Base-by-base conservation (phyloP, 2,329 filamentous ascomycete species). In the Bisporella sp. region DNA sequence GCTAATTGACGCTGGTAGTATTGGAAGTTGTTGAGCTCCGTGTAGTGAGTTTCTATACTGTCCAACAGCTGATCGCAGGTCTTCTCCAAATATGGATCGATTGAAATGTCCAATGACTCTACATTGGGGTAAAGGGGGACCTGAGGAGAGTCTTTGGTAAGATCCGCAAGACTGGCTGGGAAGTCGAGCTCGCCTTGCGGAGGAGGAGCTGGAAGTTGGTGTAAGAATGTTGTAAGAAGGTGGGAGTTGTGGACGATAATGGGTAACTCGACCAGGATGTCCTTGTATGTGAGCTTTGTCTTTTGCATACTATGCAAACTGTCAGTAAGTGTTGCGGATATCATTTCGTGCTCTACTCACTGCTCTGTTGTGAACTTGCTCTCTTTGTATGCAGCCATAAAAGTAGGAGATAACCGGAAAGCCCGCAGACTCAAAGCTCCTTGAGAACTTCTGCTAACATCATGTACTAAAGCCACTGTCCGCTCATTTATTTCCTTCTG, bases 1-100 rank as follows among this genome's bases (percentile, higher is more conserved):
- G 85, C 86, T 51, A 97, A 79, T 66, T 95, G 90, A 64, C 93
- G 83, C 74, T 96, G 90, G 77, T 96, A 96, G 79, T 87, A 89
- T 71, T 96, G 91, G 76, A 95, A 93, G 80, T 99, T 99, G 82
- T 97, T 97, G 69, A 95, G 86, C 73, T 99, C 93, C 54, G 91
- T 96, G 75, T 97, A 93, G 77, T 99, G 93, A 50, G 87, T 86
- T 77, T 99, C 93, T 69, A 99, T 96, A 76, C 87, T 90, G 67
- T 99, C 93, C 56, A 97, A 83, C 51, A 99, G 82, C 60, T 96
- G 82, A 67, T 99, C 92, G 73, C 90, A 96, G 47, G 92, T 96
- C 81, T 96, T 96, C 79, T 97, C 92, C 45, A 99, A 83, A 78
- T 95, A 96, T 32, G 93, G 93, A 69, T 99, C 93, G 70, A 97